Evolutionary conservation across 2,329 filamentous ascomycete genomes (phyloP).

Genomic region (Alternaria gansuensis): DNA sequence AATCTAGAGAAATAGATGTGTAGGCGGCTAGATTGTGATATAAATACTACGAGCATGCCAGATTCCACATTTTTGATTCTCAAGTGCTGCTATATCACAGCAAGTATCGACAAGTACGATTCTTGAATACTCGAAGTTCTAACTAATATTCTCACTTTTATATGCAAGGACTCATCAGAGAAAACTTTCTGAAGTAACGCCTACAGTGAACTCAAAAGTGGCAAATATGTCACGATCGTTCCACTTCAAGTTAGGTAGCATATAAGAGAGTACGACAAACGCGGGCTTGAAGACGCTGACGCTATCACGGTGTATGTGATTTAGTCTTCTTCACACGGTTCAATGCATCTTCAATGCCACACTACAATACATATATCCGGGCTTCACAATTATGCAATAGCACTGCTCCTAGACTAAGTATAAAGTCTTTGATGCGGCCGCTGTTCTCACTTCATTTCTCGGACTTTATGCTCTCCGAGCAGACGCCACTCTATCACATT

Average conservation of each 20-base stretch:
- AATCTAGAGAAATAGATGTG: too few species aligned
- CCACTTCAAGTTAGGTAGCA: not conserved
- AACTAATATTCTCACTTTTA: not conserved
- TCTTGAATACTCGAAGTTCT: not conserved
- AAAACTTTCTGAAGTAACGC: not conserved
- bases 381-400: not conserved
- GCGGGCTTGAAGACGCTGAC: not conserved
- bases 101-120: not conserved
- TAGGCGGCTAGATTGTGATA: not conserved
- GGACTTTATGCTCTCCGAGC: not conserved
- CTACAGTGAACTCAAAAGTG: not conserved
- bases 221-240: not conserved
- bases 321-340: not conserved
- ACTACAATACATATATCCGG: not conserved
- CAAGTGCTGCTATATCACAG: not conserved
- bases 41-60: not conserved
- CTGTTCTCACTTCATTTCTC: not conserved
- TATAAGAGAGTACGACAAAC: not conserved
- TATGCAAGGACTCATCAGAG: fast-evolving
- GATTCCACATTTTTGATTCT: not conserved
- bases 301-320: too few species aligned
- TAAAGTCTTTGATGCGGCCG: not conserved
- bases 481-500: not conserved
- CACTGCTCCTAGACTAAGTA: not conserved
- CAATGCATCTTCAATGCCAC: not conserved